These are phyloP conservation scores for Cryptococcus neoformans DNA, from an alignment of 1,284 basidiomycete genomes.

Conservation along the genomic window DNA sequence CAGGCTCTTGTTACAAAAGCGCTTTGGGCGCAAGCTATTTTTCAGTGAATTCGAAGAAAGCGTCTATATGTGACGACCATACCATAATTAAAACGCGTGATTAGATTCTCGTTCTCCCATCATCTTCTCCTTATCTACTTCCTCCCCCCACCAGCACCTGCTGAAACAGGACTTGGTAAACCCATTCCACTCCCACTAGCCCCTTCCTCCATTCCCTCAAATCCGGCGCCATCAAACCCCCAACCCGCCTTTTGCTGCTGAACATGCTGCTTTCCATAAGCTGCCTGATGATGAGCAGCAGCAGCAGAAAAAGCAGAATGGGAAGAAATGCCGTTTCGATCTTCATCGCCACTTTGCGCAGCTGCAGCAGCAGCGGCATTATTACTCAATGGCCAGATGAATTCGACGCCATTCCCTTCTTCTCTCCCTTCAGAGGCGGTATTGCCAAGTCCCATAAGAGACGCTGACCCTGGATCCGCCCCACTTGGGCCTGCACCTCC, in stretches of 20 bases:
- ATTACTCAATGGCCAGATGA: constrained; percentile 1
- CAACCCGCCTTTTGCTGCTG: background rate
- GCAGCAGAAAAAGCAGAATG: background rate
- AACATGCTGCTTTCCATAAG: too few relatives aligned
- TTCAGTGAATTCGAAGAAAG: too few relatives aligned
- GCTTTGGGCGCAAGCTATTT: too few relatives aligned
- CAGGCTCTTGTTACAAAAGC: too few relatives aligned
- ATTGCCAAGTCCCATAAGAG: background rate
- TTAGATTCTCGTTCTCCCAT: background rate
- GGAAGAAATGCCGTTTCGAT: background rate
- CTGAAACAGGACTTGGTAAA: constrained; percentile 13
- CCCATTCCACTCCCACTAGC: constrained; percentile 2
- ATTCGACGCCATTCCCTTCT: background rate
- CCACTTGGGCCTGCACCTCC: background rate
- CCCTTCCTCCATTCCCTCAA: constrained; percentile 1
- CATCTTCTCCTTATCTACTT: background rate
- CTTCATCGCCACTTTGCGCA: background rate
- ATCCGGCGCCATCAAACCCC: background rate
- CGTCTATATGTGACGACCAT: too few relatives aligned
- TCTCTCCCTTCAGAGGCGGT: background rate
- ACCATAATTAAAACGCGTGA: too few relatives aligned
- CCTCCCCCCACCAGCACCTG: constrained; percentile 1
- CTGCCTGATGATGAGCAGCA: background rate
- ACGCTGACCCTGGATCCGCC: background rate
- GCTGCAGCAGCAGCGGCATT: background rate